These are phyloP conservation scores for Xylaria multiplex DNA, from an alignment of 2,329 filamentous ascomycete species.

Conservation along the genomic window DNA sequence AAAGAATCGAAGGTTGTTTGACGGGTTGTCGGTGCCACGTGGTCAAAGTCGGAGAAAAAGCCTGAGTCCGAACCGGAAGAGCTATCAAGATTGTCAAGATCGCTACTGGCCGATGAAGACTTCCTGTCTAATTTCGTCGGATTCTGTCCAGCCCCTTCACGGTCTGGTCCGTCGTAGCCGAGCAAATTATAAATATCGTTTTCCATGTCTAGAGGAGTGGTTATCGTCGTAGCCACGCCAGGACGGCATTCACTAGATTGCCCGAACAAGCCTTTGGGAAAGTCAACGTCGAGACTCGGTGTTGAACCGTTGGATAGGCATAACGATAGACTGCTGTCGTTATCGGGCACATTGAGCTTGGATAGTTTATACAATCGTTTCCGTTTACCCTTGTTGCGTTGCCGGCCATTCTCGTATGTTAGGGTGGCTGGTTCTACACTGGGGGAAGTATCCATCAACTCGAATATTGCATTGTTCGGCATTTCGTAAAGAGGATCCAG, in stretches of 20 bases:
- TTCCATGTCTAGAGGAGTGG: conserved; percentile 28
- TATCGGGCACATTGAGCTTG: not conserved
- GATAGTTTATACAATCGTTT: conserved; percentile 12
- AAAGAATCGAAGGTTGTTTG: conserved; percentile 26
- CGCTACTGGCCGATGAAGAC: not conserved
- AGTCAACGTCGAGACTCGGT: conserved; percentile 1
- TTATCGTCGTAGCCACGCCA: not conserved
- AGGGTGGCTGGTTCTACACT: not conserved
- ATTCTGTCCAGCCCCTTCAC: not conserved
- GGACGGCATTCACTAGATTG: not conserved
- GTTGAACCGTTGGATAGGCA: not conserved
- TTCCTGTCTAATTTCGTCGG: not conserved
- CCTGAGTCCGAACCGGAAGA: conserved; percentile 27
- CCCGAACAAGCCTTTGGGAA: not conserved
- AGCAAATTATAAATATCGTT: conserved; percentile 32
- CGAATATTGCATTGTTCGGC: conserved; percentile 28
- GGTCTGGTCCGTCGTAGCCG: not conserved
- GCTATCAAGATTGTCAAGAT: not conserved
- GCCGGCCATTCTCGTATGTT: not conserved
- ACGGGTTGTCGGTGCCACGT: conserved; percentile 22
- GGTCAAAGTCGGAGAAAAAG: conserved; percentile 25
- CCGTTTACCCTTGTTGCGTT: not conserved
- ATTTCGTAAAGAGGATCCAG: conserved; percentile 23
- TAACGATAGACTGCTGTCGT: not conserved
- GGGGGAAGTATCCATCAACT: conserved; percentile 35